Percentiles rank a stretch among this genome's conserved stretches.
Conservation (phyloP, 139 green algal genomes). For the Chlorella sp. region DNA sequence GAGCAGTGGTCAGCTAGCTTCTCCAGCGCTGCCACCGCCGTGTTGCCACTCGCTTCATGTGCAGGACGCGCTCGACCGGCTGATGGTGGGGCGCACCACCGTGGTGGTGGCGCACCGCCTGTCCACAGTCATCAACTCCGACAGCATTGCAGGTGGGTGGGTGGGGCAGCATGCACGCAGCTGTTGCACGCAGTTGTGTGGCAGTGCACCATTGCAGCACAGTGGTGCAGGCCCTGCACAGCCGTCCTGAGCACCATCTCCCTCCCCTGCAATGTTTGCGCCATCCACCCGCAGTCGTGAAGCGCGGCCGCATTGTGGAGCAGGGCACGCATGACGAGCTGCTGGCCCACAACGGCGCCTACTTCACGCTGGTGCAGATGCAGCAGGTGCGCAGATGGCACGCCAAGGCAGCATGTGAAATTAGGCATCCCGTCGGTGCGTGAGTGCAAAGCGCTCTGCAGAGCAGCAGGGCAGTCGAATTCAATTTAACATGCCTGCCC, state of each 20-base stretch:
- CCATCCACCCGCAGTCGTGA: conserved; percentile 64
- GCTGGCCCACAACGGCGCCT: conserved; percentile 57
- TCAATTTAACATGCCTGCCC: too few relatives aligned
- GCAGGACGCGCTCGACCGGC: conserved; percentile 60
- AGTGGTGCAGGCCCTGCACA: not conserved
- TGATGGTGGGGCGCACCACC: conserved; percentile 64
- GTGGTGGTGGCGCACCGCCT: conserved; percentile 75
- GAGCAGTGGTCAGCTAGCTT: too few relatives aligned
- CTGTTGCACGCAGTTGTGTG: too few relatives aligned
- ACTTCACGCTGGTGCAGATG: conserved; percentile 75
- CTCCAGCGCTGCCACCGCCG: too few relatives aligned
- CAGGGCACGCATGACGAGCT: conserved; percentile 75
- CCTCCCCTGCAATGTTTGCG: too few relatives aligned
- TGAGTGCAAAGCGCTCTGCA: too few relatives aligned
- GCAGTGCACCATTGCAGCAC: not conserved
- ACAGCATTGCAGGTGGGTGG: conserved; percentile 64
- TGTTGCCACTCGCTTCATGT: too few relatives aligned
- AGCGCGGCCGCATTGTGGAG: conserved; percentile 63
- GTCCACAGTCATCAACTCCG: conserved; percentile 62
- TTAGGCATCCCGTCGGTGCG: too few relatives aligned
- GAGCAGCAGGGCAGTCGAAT: too few relatives aligned
- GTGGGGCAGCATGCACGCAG: too few relatives aligned
- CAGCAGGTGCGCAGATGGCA: conserved; percentile 45
- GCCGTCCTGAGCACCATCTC: too few relatives aligned
- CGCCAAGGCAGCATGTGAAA: too few relatives aligned